Percentiles rank a stretch among this genome's conserved stretches.
phyloP scores from a whole-genome alignment of 441 rosid species.

The Pelargonium australe region DNA sequence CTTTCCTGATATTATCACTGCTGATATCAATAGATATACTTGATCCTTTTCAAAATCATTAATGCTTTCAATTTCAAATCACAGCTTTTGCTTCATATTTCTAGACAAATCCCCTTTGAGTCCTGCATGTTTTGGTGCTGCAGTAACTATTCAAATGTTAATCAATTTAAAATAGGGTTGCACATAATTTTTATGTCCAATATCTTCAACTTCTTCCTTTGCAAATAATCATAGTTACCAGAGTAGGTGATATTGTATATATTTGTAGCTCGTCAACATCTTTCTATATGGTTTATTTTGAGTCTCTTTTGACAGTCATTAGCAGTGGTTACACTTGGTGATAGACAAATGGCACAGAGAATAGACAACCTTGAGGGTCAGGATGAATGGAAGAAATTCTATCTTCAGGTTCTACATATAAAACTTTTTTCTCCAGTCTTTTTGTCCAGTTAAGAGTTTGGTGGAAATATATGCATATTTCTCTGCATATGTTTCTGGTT shows the following conservation, averaged over 20 bases:
- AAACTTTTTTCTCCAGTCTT: background rate
- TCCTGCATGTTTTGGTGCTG: too few species aligned
- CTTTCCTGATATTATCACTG: background rate
- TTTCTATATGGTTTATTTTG: background rate
- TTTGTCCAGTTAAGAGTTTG: too few species aligned
- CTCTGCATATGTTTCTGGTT: too few species aligned
- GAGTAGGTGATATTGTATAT: too few species aligned
- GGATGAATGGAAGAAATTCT: slow-evolving; percentile 94
- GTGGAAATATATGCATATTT: too few species aligned
- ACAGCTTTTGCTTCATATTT: slow-evolving; percentile 2
- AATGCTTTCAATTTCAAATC: background rate
- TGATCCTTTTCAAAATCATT: background rate
- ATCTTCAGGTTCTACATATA: slow-evolving; percentile 77
- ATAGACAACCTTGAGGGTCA: slow-evolving; percentile 76
- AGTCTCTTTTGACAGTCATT: slow-evolving; percentile 46
- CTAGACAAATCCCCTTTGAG: background rate
- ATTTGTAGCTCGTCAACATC: too few species aligned
- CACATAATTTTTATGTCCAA: too few species aligned
- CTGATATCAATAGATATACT: background rate
- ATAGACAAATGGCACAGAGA: slow-evolving; percentile 94
- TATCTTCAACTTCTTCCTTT: too few species aligned
- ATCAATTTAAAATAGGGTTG: too few species aligned
- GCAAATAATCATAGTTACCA: too few species aligned
- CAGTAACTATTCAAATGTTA: too few species aligned
- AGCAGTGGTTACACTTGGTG: slow-evolving; percentile 97